Conservation (phyloP, 1,139 yeast genomes). For the Diutina ranongensis region DNA sequence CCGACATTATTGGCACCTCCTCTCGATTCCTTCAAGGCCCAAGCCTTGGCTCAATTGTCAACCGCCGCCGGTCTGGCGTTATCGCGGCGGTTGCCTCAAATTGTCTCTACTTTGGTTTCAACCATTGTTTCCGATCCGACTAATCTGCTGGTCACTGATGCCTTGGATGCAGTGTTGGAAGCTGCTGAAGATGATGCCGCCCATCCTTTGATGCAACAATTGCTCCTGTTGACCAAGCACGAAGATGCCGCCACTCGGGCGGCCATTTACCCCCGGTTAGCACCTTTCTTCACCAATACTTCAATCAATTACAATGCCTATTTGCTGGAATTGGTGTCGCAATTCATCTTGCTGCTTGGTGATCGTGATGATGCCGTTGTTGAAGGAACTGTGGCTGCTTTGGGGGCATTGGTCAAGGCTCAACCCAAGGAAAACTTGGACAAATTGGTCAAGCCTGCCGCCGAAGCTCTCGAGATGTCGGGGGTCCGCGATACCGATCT, state of each 20-base stretch:
- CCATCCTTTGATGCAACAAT: constrained; percentile 75
- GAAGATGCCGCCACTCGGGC: constrained; percentile 63
- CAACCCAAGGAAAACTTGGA: constrained; percentile 67
- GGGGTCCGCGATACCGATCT: constrained; percentile 57
- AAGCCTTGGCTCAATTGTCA: constrained; percentile 80
- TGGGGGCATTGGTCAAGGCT: constrained; percentile 53
- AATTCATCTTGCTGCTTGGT: constrained; percentile 62
- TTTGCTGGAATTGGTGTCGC: constrained; percentile 63
- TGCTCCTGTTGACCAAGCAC: constrained; percentile 63
- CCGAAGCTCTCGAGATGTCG: constrained; percentile 57
- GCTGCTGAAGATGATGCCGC: constrained; percentile 77
- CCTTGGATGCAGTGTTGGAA: constrained; percentile 58
- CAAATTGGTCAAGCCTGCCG: constrained; percentile 65
- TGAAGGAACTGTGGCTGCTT: constrained; percentile 54
- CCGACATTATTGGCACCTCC: constrained; percentile 81
- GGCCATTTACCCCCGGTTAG: constrained; percentile 58
- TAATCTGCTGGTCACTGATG: constrained; percentile 27
- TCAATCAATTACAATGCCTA: constrained; percentile 62
- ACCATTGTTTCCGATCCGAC: constrained; percentile 38
- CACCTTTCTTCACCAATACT: constrained; percentile 45
- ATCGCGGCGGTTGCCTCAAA: constrained; percentile 57
- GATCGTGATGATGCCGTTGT: constrained; percentile 59
- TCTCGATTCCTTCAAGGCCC: constrained; percentile 72
- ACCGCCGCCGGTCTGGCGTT: constrained; percentile 84
- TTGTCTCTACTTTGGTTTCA: constrained; percentile 61